A percentile compares a stretch with the other conserved stretches of the same genome.
phyloP scores from a whole-genome alignment of 1,284 basidiomycete genomes.

The Tylopilus sp. region DNA sequence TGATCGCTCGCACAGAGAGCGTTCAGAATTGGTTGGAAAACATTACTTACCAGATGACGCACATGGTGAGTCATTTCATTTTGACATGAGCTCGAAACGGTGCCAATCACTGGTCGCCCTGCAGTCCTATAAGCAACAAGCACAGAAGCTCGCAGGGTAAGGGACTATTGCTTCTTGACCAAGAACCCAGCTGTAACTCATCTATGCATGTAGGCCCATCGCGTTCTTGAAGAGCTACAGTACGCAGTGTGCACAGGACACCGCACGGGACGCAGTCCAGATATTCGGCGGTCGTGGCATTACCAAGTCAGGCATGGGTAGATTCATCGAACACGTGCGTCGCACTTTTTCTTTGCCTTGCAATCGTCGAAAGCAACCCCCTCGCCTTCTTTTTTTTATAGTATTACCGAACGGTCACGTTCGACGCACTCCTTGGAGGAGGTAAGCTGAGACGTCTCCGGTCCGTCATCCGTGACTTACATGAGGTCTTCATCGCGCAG shows the following conservation, averaged over 20 bases:
- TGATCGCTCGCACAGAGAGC: slow-evolving; percentile 61
- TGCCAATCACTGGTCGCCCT: slow-evolving; percentile 1
- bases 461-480: slow-evolving; percentile 2
- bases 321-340: slow-evolving; percentile 51
- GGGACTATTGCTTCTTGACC: slow-evolving; percentile 8
- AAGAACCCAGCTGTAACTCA: background rate
- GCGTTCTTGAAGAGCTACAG: slow-evolving; percentile 75
- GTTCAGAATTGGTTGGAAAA: slow-evolving; percentile 87
- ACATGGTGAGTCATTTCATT: slow-evolving; percentile 55
- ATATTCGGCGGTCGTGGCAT: slow-evolving; percentile 79
- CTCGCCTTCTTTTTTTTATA: slow-evolving; percentile 21
- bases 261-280: slow-evolving; percentile 78
- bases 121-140: slow-evolving; percentile 56
- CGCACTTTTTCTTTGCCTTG: slow-evolving; percentile 3
- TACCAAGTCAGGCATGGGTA: slow-evolving; percentile 62
- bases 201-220: slow-evolving; percentile 52
- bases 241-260: slow-evolving; percentile 65
- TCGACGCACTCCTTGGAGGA: slow-evolving; percentile 55
- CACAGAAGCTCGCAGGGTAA: slow-evolving; percentile 59
- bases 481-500: slow-evolving; percentile 18
- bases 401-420: slow-evolving; percentile 54
- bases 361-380: background rate
- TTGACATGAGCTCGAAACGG: background rate
- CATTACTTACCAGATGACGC: slow-evolving; percentile 88
- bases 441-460: slow-evolving; percentile 12